Evolutionary conservation across 805 yeast species (phyloP), one percentile per base, ranked within the genome.

Genomic region (Wickerhamia fluorescens): DNA sequence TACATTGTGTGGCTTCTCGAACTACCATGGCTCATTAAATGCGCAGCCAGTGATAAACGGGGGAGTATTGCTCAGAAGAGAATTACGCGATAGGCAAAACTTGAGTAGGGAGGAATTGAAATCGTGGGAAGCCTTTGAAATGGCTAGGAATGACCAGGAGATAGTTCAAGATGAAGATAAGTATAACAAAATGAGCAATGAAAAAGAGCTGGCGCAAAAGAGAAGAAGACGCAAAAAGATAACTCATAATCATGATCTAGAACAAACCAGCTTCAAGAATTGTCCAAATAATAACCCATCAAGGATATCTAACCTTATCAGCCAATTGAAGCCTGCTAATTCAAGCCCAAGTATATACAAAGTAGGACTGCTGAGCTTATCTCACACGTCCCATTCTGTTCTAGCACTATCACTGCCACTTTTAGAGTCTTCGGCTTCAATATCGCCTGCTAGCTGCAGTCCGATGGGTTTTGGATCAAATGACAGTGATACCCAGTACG

Each of bases 71-170:
- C 44, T 49, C 16, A 36, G 69, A 24, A 47, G 56, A 22, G 68
- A 60, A 33, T 43, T 45, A 13, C 42, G 53, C 6, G 58, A 50
- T 14, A 24, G 39, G 6, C 50, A 49, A 30, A 48, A 38, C 22
- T 36, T 61, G 11, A 44, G 60, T 3, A 33, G 45, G 12, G 69
- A 61, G 11, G 69, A 62, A 33, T 36, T 48, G 5, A 40, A 42
- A 16, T 47, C 66, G 4, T 63, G 69, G 69, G 52, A 48, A 15
- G 23, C 51, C 23, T 58, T 59, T 33, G 64, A 61, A 9, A 42
- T 41, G 27, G 59, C 56, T 2, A 35, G 55, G 9, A 34, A 35
- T 18, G 42, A 38, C 4, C 26, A 11, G 7, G 34, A 19, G 26
- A 17, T 21, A 8, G 6, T n/a, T 14, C n/a, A 12, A 7, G 18